Evolutionary conservation across 2,329 filamentous ascomycete species (phyloP), one percentile per base, ranked within the genome.

Genomic region (Xylaria sp.): DNA sequence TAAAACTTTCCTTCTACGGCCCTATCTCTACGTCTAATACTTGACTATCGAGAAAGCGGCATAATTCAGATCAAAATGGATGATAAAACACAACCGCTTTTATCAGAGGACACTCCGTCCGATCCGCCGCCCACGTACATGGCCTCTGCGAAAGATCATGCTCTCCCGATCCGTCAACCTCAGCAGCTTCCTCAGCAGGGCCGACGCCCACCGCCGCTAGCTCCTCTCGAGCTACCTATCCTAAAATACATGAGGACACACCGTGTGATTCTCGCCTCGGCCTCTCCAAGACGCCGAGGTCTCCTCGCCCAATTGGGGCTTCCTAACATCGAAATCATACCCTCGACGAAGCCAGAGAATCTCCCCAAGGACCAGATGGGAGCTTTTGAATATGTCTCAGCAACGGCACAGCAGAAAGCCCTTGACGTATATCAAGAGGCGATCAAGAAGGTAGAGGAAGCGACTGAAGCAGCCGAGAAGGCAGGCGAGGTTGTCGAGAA

Each of bases 351-450:
- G 72, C 91, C 93, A 60, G 96, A 99, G 82, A 87, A 98, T 82
- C 87, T 97, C 63, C 87, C 93, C 75, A 97, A 98, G 80, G 79
- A 82, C 8, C 79, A 81, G 2, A 87, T 95, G 67, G 89, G 90
- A 0, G 93, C 96, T 0, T 92, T 93, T 79, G 94, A 97, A 82
- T 99, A 99, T 82, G 96, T 97, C 23, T 85, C 94, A 15, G 89
- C 90, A 65, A 99, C 96, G 1, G 95, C 95, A 3, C 88, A 89
- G 25, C 88, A 91, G 74, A 99, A 99, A 81, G 92, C 91, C 59
- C 86, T 93, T 50, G 87, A 91, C 53, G 92, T 98, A 10, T 89
- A 89, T 79, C 76, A 82, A 61, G 74, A 78, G 3, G 82, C 81
- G 4, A 73, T 89, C 18, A 66, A 57, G 48, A 39, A 57, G 46